Base-by-base conservation (phyloP, 305 asterid genomes). In the Fraxinus floribunda region DNA sequence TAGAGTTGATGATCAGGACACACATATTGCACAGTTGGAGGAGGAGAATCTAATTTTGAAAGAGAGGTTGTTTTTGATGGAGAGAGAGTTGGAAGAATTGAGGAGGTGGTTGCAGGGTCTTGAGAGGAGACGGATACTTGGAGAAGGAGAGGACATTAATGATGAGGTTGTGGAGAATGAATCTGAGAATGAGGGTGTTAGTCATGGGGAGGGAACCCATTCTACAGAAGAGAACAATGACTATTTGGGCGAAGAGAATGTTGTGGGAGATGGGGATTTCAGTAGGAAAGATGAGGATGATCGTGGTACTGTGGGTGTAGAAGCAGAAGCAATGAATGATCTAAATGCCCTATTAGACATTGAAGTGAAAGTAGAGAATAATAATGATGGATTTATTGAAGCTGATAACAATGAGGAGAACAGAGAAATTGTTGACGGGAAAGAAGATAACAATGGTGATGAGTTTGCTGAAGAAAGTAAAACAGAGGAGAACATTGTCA, bases 61-160 rank as follows among this genome's bases (percentile, higher is more conserved):
- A 92, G 97, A 95, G 87, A 89, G 95, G 84, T 79, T 95, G 90
- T 95, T 93, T 86, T 76, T 93, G 83, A 90, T 95, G 98, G 98
- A 92, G 85, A 88, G 94, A 79, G 98, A 93, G 86, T 74, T 93
- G 82, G 90, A 88, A 71, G 94, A 93, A 85, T 74, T 94, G 88
- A 91, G 94, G 86, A 90, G 95, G 90, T 89, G 97, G 88, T 71
- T 94, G 94, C 87, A 83, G 80, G 80, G 80, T 82, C 85, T 94
- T 15, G 98, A 94, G 86, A 88, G 94, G 87, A 89, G 5, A 49
- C 15, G 46, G 55, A 82, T 82, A 13, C 89, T 85, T 49, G 82
- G 82, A 24, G 64, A 38, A 6, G 91, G 81, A 16, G 91, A 88
- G 66, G 93, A 86, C 18, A 83, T 85, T 16, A 86, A 87, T 20